These are phyloP conservation scores for Cladosporium phlei DNA, from an alignment of 2,329 filamentous ascomycete species.

Conservation along the genomic window DNA sequence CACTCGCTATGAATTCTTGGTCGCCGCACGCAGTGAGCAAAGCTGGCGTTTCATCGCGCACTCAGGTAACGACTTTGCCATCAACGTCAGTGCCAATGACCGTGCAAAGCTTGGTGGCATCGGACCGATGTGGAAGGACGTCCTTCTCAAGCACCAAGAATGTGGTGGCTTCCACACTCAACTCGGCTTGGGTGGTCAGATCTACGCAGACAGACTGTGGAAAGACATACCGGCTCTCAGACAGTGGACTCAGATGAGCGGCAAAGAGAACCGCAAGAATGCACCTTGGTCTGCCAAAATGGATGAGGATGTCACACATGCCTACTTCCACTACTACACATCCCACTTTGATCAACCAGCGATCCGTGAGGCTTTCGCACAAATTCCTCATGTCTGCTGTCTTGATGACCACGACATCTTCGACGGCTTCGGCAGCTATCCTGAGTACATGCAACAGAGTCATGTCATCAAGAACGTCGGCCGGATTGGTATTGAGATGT, in stretches of 20 bases:
- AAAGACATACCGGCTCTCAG: slow-evolving; percentile 89
- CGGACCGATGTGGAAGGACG: slow-evolving; percentile 98
- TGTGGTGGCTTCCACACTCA: slow-evolving; percentile 95
- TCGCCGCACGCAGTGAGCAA: slow-evolving; percentile 82
- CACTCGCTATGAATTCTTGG: slow-evolving; percentile 95
- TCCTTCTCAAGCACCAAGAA: slow-evolving; percentile 93
- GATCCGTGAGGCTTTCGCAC: slow-evolving; percentile 88
- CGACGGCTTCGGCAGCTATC: slow-evolving; percentile 94
- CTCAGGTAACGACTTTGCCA: slow-evolving; percentile 91
- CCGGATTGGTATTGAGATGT: slow-evolving; percentile 93
- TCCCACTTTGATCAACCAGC: slow-evolving; percentile 98
- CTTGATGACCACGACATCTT: slow-evolving; percentile 98
- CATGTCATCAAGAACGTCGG: slow-evolving; percentile 99
- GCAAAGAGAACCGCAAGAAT: slow-evolving; percentile 87
- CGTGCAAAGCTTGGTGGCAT: slow-evolving; percentile 80
- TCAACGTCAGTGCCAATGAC: slow-evolving; percentile 81
- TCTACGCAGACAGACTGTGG: slow-evolving; percentile 93
- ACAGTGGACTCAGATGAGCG: slow-evolving; percentile 91
- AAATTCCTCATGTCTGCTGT: slow-evolving; percentile 89
- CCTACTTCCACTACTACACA: slow-evolving; percentile 98
- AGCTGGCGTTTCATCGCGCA: slow-evolving; percentile 96
- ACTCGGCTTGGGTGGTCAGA: slow-evolving; percentile 85
- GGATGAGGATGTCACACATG: slow-evolving; percentile 91
- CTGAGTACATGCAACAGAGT: slow-evolving; percentile 96
- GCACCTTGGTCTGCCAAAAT: slow-evolving; percentile 89